These are phyloP conservation scores for Bipolaris cookei DNA, from an alignment of 2,329 filamentous ascomycete species.

Conservation along the genomic window DNA sequence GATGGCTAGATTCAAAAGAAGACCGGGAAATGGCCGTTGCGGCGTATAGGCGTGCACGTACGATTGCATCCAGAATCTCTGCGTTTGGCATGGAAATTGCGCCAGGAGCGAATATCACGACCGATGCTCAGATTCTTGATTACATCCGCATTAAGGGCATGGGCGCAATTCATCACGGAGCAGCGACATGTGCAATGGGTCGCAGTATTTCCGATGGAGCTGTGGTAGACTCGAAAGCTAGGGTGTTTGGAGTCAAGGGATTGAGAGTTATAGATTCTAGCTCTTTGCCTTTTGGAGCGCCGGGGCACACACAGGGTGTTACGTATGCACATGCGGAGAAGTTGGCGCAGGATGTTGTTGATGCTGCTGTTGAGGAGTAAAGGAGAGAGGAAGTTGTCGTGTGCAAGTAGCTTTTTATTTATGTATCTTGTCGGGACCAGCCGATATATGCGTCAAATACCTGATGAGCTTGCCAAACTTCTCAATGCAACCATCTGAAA, in stretches of 20 bases:
- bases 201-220: conserved; percentile 1
- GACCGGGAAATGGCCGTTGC: conserved; percentile 14
- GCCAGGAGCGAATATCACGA: conserved; percentile 10
- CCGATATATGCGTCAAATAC: too few relatives aligned
- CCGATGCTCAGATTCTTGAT: conserved; percentile 9
- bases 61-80: conserved; percentile 9
- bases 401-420: not conserved
- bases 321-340: conserved; percentile 15
- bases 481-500: too few relatives aligned
- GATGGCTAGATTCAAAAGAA: conserved; percentile 10
- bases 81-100: conserved; percentile 12
- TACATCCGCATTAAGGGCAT: conserved; percentile 12
- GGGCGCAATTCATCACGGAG: conserved; percentile 10
- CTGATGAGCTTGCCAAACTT: too few relatives aligned
- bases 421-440: not conserved
- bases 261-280: conserved; percentile 11
- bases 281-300: conserved; percentile 8
- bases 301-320: conserved; percentile 11
- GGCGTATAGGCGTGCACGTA: conserved; percentile 10
- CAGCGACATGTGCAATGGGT: conserved; percentile 9
- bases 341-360: conserved; percentile 9
- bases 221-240: conserved; percentile 12
- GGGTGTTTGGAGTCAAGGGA: conserved; percentile 13
- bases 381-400: not conserved
- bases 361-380: not conserved